phyloP scores from a whole-genome alignment of 768 basidiomycete species.

The Hypholoma fasciculare region DNA sequence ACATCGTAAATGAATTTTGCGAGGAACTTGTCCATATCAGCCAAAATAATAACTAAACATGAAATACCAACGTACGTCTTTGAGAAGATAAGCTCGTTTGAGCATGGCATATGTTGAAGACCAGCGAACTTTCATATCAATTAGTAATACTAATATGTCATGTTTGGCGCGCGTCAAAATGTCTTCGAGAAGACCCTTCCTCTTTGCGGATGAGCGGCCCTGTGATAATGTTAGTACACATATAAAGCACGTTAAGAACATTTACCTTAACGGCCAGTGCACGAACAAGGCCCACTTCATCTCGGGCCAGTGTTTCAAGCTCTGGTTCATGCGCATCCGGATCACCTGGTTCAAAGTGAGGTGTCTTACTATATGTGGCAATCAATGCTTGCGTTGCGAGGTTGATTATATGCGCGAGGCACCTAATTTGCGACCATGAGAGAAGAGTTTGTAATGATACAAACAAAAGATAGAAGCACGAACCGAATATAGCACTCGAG shows the following conservation, averaged over 20 bases:
- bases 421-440: not conserved
- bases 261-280: not conserved
- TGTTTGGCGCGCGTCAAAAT: not conserved
- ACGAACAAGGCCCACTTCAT: not conserved
- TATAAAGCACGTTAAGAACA: not conserved
- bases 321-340: not conserved
- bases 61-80: not conserved
- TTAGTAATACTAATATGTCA: not conserved
- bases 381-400: not conserved
- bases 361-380: not conserved
- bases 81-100: not conserved
- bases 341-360: not conserved
- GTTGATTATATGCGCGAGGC: not conserved
- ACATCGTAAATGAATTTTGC: conserved; percentile 25
- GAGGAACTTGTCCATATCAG: conserved; percentile 14
- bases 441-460: not conserved
- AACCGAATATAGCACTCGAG: not conserved
- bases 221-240: not conserved
- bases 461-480: not conserved
- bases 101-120: not conserved
- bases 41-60: too few species aligned
- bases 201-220: not conserved
- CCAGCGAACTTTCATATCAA: not conserved
- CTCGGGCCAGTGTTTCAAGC: not conserved
- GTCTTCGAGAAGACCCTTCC: not conserved